Evolutionary conservation across 176 grass and related monocot species (phyloP), one percentile per base, ranked within the genome.

Genomic region (Triticum monococcum): DNA sequence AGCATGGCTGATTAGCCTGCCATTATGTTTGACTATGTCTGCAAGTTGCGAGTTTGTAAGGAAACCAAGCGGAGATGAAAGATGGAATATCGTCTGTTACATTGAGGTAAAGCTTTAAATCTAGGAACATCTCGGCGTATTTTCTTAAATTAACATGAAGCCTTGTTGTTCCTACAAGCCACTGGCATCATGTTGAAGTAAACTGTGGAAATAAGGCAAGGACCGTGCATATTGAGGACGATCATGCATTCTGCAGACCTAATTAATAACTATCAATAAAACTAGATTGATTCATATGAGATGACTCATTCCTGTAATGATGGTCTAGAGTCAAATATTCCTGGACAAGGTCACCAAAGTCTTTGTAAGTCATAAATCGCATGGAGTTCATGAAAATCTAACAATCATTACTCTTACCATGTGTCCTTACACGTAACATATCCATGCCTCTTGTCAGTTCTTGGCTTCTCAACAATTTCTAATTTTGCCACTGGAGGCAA

Each of bases 1-100:
- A 61, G 88, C 93, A 92, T 88, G 88, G 73, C 87, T 87, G 64
- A 98, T 96, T 62, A 92, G 80, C 77, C 88, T 96, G 37, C 92
- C 92, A 88, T 96, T 90, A 77, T 92, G 60, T 89, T 96, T 98
- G 78, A 98, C 68, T 62, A 96, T 84, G 85, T 98, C 97, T 98
- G 94, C 78, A 78, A 61, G 71, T 75, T 72, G 54, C 12, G 57
- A 83, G 35, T 74, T 66, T 72, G 54, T 91, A 38, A 75, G 33
- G 38, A 87, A 23, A 25, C 18, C 17, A 14, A 4, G 3, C 54
- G 54, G 12, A 65, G 36, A 48, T 12, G 12, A 62, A 48, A 37
- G 31, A 84, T 18, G 14, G 18, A 50, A 80, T 37, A 71, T 20
- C 45, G 63, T 12, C 67, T 46, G 8, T 7, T 24, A 12, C 8